Percentiles rank a stretch among this genome's conserved stretches.
phyloP scores from a whole-genome alignment of 139 green algal genomes.

The Chlamydomonas sp. region DNA sequence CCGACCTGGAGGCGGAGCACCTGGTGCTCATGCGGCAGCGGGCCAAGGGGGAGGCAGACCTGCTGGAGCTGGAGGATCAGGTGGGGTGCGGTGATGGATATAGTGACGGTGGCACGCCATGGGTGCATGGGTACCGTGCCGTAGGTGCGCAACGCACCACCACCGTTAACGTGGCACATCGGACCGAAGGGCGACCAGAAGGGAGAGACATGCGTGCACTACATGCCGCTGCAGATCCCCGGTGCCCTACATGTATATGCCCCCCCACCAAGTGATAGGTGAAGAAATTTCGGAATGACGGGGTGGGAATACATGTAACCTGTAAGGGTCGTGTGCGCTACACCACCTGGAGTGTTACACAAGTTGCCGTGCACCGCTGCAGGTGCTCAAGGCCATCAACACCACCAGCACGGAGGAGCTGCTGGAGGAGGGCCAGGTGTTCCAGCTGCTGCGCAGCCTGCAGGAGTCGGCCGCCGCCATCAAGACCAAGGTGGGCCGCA shows the following conservation, averaged over 20 bases:
- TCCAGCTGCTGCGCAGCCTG: constrained; percentile 16
- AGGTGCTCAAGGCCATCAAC: constrained; percentile 46
- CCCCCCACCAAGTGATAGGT: too few species aligned
- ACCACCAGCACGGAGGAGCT: constrained; percentile 47
- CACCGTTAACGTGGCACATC: background rate
- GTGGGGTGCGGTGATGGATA: background rate
- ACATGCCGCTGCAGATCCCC: background rate
- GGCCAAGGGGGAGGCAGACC: constrained; percentile 42
- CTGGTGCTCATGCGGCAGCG: constrained; percentile 27
- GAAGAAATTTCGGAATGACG: too few species aligned
- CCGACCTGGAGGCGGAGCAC: constrained; percentile 75
- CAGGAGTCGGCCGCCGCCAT: constrained; percentile 37
- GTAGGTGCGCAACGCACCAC: constrained; percentile 13
- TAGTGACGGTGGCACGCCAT: background rate
- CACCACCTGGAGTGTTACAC: too few species aligned
- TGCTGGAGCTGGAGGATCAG: constrained; percentile 44
- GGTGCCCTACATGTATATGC: too few species aligned
- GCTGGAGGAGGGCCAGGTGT: constrained; percentile 48
- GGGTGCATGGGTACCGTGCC: background rate
- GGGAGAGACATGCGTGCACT: too few species aligned
- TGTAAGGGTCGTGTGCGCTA: too few species aligned
- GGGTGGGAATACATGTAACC: too few species aligned
- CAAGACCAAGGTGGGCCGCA: constrained; percentile 54
- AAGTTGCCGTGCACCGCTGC: too few species aligned
- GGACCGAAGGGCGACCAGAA: background rate